Evolutionary conservation across 2,329 filamentous ascomycete species (phyloP), one percentile per base, ranked within the genome.

Genomic region (Mollisiaceae sp.): DNA sequence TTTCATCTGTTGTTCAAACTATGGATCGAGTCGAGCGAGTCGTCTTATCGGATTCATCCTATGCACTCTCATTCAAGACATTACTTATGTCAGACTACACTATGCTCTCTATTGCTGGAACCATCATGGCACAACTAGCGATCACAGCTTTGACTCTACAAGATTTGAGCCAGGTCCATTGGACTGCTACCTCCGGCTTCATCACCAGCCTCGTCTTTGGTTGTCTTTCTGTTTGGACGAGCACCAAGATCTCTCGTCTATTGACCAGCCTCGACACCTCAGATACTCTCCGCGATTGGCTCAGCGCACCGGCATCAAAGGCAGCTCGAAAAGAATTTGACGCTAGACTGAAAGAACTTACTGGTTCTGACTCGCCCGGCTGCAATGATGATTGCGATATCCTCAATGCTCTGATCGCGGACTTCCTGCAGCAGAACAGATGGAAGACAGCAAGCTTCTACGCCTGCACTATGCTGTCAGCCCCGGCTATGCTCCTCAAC

Each of bases 41-140:
- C 4, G 43, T 52, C 6, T 27, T 60, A 3, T 43, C 41, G 3
- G 15, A 38, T 2, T 22, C 24, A 3, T 35, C 41, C 12, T 22
- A 32, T 60, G 9, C 41, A 4, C 6, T 52, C 4, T 18, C 27
- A 2, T 60, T 60, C 41, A 60, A 52, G 24, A 20, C 41, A 41
- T 60, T 43, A 32, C 20, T 60, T 14, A 14, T 15, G 9, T 12
- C 36, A n/a, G 58, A 60, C 27, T 50, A 8, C 58, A 36, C 58
- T 18, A 60, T 60, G 58, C 8, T 52, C 12, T 60, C 41, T 12
- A 18, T 60, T 2, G 38, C 58, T 9, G 58, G n/a, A 2, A 27
- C 58, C 8, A 60, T 60, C 43, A 35, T 60, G 12, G 58, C 41
- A 14, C 58, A 60, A 60, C 14, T 60, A 14, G 41, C 41, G 2